phyloP scores from a whole-genome alignment of 768 basidiomycete genomes.

The Trametes coccinea region DNA sequence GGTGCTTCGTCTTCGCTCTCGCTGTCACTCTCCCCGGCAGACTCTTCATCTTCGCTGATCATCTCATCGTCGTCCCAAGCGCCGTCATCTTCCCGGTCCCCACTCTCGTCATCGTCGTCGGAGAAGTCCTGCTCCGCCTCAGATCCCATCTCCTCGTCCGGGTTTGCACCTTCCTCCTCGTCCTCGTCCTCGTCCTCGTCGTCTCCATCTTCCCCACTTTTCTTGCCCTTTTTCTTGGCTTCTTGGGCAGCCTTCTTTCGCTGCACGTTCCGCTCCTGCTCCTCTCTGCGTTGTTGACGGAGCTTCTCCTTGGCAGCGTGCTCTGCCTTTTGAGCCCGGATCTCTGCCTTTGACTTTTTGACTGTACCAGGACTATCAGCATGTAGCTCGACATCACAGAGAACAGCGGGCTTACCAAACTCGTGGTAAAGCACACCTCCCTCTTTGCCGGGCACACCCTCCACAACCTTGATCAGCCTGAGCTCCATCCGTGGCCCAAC shows the following conservation, averaged over 20 bases:
- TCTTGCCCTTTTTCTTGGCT: slow-evolving; percentile 32
- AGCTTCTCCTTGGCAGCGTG: slow-evolving; percentile 78
- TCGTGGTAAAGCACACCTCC: slow-evolving; percentile 93
- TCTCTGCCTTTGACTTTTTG: slow-evolving; percentile 84
- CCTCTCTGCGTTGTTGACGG: slow-evolving; percentile 75
- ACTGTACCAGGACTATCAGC: slow-evolving; percentile 48
- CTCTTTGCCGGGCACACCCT: slow-evolving; percentile 92
- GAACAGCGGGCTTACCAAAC: slow-evolving; percentile 62
- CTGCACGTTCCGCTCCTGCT: slow-evolving; percentile 89
- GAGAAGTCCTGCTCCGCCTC: slow-evolving; percentile 45
- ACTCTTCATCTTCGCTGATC: slow-evolving; percentile 52
- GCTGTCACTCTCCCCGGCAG: slow-evolving; percentile 44
- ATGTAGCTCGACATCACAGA: background rate
- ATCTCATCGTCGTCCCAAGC: slow-evolving; percentile 65
- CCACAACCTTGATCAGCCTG: slow-evolving; percentile 88
- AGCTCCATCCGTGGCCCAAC: slow-evolving; percentile 96
- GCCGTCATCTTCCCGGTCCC: slow-evolving; percentile 29
- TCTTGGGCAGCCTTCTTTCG: slow-evolving; percentile 61
- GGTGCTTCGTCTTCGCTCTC: slow-evolving; percentile 47
- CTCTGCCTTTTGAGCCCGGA: slow-evolving; percentile 62
- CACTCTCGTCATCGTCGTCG: slow-evolving; percentile 38
- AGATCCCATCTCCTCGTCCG: slow-evolving; percentile 57
- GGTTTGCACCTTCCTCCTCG: slow-evolving; percentile 35
- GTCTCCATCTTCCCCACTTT: slow-evolving; percentile 32
- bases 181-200: slow-evolving; percentile 41